Base-by-base conservation (phyloP, 202 grass and related monocot genomes). In the Setaria italica region DNA sequence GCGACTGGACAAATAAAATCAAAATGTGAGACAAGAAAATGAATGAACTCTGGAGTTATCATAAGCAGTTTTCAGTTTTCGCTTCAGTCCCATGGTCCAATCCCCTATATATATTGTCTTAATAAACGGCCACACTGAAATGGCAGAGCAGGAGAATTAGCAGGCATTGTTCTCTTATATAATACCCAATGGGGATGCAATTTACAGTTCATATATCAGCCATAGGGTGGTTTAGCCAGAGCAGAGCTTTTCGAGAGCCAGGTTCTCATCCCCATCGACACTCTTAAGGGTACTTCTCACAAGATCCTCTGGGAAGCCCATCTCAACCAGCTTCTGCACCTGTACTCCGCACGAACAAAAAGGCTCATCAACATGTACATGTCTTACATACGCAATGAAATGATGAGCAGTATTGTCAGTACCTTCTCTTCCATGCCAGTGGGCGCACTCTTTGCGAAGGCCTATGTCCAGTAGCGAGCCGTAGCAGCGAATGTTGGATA, bases 351-450 rank as follows among this genome's bases (percentile, higher is more conserved):
- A 74, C 33, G 78, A 78, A 82, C 42, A 4, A 57, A 41, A 76
- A 49, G 72, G 5, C 53, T 49, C 25, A 34, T 29, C 35, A 56
- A 80, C 15, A 21, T 45, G 30, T 30, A 37, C 37, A 60, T 15
- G 12, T 45, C 65, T 87, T 59, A 48, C 78, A 67, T 46, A 55
- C 2, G 4, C 72, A 81, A 33, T 62, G 29, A 1, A 63, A 67
- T 15, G 20, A 33, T 77, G 47, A 19, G 65, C 20, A 47, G 51
- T 51, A 57, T 60, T 71, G 49, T 13, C 47, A 19, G 17, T 80
- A 94, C 97, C 97, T 97, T 99, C 65, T 99, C 97, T 84, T 99
- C 97, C 76, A 94, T 94, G 69, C 87, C 90, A 53, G 87, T 88
- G 73, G 89, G 91, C 33, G 84, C 64, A 29, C 85, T 89, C 86